Conservation (phyloP, 257 asterid genomes). For the Cruciata laevipes region DNA sequence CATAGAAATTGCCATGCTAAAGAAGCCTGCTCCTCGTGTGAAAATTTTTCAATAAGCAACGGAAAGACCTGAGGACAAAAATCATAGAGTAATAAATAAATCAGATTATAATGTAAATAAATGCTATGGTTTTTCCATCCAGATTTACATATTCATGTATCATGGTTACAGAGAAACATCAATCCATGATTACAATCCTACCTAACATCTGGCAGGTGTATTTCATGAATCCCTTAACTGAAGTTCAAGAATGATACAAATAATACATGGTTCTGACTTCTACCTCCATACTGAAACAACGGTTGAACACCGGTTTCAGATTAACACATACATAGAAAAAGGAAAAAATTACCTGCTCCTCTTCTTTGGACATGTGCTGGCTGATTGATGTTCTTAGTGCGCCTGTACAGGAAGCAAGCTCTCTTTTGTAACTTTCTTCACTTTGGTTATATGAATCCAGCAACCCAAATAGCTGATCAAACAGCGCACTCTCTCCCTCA, state of each 20-base stretch:
- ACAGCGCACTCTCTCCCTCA: constrained; percentile 92
- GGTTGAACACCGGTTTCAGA: neutral
- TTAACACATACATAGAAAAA: neutral
- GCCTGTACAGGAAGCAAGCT: constrained; percentile 94
- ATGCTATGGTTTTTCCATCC: neutral
- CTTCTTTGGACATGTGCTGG: constrained; percentile 99
- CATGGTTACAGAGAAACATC: neutral
- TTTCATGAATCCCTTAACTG: neutral
- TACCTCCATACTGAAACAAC: neutral
- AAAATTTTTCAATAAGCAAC: constrained; percentile 74
- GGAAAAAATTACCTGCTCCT: constrained; percentile 66
- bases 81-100: neutral
- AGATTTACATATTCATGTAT: neutral
- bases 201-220: neutral
- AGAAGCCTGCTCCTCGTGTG: constrained; percentile 95
- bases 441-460: constrained; percentile 51
- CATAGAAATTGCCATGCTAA: constrained; percentile 96
- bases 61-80: constrained; percentile 64
- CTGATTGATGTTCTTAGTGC: constrained; percentile 91
- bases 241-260: neutral
- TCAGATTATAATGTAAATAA: neutral
- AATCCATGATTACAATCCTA: neutral
- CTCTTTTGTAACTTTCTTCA: constrained; percentile 78
- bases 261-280: neutral
- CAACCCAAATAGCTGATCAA: constrained; percentile 83